Evolutionary conservation across 345 rosid genomes (phyloP).

Genomic region (Mallotus nudiflorus): DNA sequence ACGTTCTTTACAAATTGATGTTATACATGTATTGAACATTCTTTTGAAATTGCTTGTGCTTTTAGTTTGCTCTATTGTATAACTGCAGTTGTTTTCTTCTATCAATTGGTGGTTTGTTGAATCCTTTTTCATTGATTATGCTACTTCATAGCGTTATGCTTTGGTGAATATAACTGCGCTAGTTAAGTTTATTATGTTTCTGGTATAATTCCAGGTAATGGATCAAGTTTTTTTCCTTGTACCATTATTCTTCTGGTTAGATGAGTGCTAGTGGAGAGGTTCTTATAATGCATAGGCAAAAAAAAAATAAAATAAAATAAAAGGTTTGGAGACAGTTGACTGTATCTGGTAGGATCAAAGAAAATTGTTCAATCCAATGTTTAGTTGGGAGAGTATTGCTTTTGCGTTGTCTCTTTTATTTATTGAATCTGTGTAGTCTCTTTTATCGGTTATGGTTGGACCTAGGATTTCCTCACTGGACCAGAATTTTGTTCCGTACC

Average conservation of each 20-base stretch:
- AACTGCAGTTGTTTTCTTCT: background rate
- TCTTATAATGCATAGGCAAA: background rate
- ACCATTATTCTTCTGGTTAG: background rate
- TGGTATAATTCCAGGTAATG: background rate
- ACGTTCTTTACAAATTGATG: conserved; percentile 16
- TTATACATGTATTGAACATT: background rate
- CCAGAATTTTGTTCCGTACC: background rate
- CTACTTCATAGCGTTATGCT: background rate
- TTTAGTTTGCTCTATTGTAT: background rate
- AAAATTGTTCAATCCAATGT: background rate
- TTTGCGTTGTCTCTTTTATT: no score
- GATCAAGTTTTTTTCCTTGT: background rate
- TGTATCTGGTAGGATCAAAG: background rate
- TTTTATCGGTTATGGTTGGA: background rate
- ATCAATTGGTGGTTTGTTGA: background rate
- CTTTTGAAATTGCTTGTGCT: background rate
- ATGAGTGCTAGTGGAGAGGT: background rate
- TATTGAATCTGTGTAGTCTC: background rate
- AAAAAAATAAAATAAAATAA: no score
- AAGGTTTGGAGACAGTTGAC: background rate
- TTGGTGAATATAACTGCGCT: background rate
- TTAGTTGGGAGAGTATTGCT: background rate
- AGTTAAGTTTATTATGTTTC: conserved; percentile 1
- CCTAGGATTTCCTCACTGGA: background rate
- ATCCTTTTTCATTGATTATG: background rate